Evolutionary conservation across 495 filamentous ascomycete species (phyloP), one percentile per base, ranked within the genome.

Genomic region (Podospora tetraspora): DNA sequence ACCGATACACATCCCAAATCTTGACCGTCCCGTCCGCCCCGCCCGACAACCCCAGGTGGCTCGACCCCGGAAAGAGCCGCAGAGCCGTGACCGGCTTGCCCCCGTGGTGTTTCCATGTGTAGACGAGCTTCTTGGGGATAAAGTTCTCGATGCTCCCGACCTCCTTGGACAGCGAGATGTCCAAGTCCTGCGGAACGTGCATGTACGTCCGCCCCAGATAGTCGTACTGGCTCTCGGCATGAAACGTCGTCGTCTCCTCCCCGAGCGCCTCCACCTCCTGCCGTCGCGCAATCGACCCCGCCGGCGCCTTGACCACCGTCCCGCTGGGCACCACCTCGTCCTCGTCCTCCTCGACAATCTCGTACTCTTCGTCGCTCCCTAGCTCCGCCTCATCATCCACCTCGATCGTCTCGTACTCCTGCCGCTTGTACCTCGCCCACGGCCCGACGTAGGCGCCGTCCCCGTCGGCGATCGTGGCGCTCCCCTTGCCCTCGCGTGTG

Each of bases 131-230:
- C 85, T 97, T 97, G 58, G 95, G 96, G 43, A 94, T 89, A 74
- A 88, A 99, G 79, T 96, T 97, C 74, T 92, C 94, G 75, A 86
- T 73, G 67, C 85, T 90, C 72, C 91, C 92, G 23, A 81, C 72
- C 68, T 96, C 94, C 74, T 95, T 96, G 68, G 82, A 84, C 70
- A 99, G 82, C 74, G 96, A 92, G 76, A 97, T 85, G 77, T 94
- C 94, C 74, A 98, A 81, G 79, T 97, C 95, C 77, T 93, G 92
- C n/a, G 95, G 95, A 5, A 98, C 86, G 79, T 98, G 96, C 91
- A 95, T 93, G 75, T 93, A 94, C 23, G 93, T 96, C 69, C 95
- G 82, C 34, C 95, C 95, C 73, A 92, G 88, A 79, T 98, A 98
- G 77, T 98, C 96, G 82, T 88, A 89, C 77, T 91, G 79, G 72